Conservation (phyloP, 2,329 filamentous ascomycete species). For the Lachnellula cervina region DNA sequence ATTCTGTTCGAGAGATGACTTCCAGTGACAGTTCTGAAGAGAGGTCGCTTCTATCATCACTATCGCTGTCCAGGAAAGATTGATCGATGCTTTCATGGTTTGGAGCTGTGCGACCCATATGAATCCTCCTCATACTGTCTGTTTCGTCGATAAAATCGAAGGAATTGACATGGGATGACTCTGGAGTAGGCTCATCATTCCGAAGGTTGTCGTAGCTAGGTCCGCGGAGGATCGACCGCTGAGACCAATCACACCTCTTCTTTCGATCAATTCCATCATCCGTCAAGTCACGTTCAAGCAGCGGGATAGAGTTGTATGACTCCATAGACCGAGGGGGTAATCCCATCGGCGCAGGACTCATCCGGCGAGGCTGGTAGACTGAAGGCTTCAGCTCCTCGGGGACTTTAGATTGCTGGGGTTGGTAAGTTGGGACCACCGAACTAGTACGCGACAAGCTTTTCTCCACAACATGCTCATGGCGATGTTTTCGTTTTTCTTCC, state of each 20-base stretch:
- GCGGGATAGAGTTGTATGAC: constrained; percentile 72
- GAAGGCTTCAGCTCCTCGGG: constrained; percentile 25
- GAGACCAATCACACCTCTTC: constrained; percentile 45
- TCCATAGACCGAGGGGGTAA: constrained; percentile 60
- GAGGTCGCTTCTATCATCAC: constrained; percentile 46
- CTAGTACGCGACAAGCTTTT: constrained; percentile 35
- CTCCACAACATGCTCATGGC: constrained; percentile 42
- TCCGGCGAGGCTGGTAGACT: constrained; percentile 26
- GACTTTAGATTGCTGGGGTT: constrained; percentile 11
- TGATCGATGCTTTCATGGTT: constrained; percentile 30
- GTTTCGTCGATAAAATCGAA: constrained; percentile 53
- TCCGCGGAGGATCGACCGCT: constrained; percentile 49
- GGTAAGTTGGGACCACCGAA: constrained; percentile 22
- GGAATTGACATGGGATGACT: constrained; percentile 38
- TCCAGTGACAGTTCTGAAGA: constrained; percentile 59
- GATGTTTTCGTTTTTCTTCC: constrained; percentile 42
- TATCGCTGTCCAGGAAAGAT: constrained; percentile 30
- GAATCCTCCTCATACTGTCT: constrained; percentile 39
- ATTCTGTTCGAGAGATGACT: constrained; percentile 33
- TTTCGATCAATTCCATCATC: constrained; percentile 45
- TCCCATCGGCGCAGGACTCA: constrained; percentile 33
- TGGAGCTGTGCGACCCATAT: constrained; percentile 15
- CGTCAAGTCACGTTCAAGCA: constrained; percentile 63
- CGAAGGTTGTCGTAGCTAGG: constrained; percentile 37
- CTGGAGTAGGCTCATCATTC: constrained; percentile 22